A percentile compares a stretch with the other conserved stretches of the same genome.
Conservation (phyloP, 306 rosid genomes). For the Hippophae gyantsensis region DNA sequence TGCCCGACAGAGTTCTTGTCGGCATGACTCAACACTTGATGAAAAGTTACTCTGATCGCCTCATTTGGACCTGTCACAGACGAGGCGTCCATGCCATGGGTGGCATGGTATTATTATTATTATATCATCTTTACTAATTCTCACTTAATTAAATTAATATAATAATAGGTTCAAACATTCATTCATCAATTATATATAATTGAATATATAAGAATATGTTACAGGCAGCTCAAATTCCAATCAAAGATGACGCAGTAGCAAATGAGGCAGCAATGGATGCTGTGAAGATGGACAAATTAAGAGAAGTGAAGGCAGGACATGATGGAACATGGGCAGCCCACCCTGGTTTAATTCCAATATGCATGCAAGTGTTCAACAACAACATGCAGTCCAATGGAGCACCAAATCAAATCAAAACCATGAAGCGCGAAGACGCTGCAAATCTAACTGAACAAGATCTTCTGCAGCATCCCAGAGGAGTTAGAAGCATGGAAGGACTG, state of each 20-base stretch:
- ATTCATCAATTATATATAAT: too few species aligned
- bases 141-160: background rate
- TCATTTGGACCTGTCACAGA: conserved; percentile 74
- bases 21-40: conserved; percentile 92
- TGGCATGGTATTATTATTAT: conserved; percentile 54
- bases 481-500: conserved; percentile 66
- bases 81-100: conserved; percentile 93
- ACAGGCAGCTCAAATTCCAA: conserved; percentile 92
- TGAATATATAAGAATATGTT: too few species aligned
- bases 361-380: conserved; percentile 62
- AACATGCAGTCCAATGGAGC: conserved; percentile 22
- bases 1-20: conserved; percentile 73
- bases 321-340: conserved; percentile 99
- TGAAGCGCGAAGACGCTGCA: conserved; percentile 47
- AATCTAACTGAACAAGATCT: conserved; percentile 59
- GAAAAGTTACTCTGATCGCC: conserved; percentile 82
- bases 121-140: too few species aligned
- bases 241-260: conserved; percentile 60
- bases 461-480: conserved; percentile 56
- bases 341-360: conserved; percentile 64
- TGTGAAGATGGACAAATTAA: conserved; percentile 76
- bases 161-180: too few species aligned
- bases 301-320: conserved; percentile 84
- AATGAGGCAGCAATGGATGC: conserved; percentile 69
- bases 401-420: conserved; percentile 47